phyloP scores from a whole-genome alignment of 306 rosid species.

The Rosa persica region DNA sequence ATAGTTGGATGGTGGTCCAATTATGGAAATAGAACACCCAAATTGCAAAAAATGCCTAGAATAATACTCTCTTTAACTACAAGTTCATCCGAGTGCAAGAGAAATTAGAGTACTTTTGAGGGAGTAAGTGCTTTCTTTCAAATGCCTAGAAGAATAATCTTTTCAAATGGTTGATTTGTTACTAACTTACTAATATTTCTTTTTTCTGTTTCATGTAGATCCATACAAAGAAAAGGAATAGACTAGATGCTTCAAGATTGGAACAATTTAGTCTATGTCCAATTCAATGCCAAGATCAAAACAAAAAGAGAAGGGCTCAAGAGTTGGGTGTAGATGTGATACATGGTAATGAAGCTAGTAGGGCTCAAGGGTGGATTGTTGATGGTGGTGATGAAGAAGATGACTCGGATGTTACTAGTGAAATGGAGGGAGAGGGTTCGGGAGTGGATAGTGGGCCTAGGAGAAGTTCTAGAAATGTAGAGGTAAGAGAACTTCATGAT shows the following conservation, averaged over 20 bases:
- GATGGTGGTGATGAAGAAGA: conserved; percentile 1
- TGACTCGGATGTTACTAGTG: too few relatives aligned
- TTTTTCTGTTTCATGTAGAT: not conserved
- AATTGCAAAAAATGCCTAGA: not conserved
- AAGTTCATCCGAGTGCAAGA: not conserved
- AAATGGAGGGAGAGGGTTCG: too few relatives aligned
- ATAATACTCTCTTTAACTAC: not conserved
- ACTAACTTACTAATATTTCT: too few relatives aligned
- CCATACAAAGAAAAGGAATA: not conserved
- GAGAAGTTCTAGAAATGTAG: not conserved
- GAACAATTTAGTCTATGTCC: not conserved
- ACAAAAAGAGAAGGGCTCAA: not conserved
- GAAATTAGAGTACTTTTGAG: conserved; percentile 14
- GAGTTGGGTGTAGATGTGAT: not conserved
- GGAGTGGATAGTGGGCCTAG: not conserved
- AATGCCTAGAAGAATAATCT: too few relatives aligned
- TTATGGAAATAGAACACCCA: not conserved
- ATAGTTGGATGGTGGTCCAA: not conserved
- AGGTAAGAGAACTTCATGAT: too few relatives aligned
- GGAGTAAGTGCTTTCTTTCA: not conserved
- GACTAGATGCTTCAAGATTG: not conserved
- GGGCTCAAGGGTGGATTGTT: not conserved
- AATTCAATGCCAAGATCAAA: not conserved
- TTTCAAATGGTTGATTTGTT: too few relatives aligned
- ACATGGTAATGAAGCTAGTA: not conserved